Base-by-base conservation (phyloP, 1,139 yeast species). In the Suhomyces ambrosiae region DNA sequence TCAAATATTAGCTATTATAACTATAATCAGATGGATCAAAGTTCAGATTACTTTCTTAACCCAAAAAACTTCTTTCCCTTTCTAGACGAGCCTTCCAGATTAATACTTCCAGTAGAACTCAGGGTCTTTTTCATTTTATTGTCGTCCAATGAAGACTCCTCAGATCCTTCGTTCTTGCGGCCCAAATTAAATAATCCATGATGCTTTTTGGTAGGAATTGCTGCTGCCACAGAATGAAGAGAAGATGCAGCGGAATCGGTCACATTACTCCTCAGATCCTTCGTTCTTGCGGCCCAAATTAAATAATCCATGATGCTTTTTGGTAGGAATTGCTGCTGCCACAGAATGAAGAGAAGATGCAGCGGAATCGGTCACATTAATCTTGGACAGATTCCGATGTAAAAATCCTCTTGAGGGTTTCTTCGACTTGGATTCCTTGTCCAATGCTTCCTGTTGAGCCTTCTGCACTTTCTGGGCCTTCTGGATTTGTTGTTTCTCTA, bases 261-360 rank as follows among this genome's bases (percentile, higher is more conserved):
- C 25, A 48, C 23, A 15, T 40, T 45, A 28, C 13, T 32, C 35
- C 5, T 35, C 46, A 4, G 28, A 5, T 12, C 15, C 24, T 3
- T 42, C 47, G 26, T 52, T 46, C 43, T 49, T 53, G 36, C 48
- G 48, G 19, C 55, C 50, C 29, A 57, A 36, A 23, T 40, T 46
- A 38, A 62, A 56, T 24, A 62, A 45, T 7, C 65, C 59, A 39
- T 58, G 61, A 28, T 54, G 53, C 38, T 54, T 54, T 41, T 48
- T 52, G 3, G 47, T 21, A 9, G 27, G 42, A 14, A 37, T 8
- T 9, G 41, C 16, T 32, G 27, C 35, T 16, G 21, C 31, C 24
- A 40, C 32, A 2, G 37, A 34, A 13, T 12, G 8, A 25, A 42
- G 35, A 9, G 46, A 41, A 10, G 38, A 35, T 15, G 44, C 52